Evolutionary conservation across 805 yeast genomes (phyloP), one percentile per base, ranked within the genome.

Genomic region (Torulaspora franciscae): DNA sequence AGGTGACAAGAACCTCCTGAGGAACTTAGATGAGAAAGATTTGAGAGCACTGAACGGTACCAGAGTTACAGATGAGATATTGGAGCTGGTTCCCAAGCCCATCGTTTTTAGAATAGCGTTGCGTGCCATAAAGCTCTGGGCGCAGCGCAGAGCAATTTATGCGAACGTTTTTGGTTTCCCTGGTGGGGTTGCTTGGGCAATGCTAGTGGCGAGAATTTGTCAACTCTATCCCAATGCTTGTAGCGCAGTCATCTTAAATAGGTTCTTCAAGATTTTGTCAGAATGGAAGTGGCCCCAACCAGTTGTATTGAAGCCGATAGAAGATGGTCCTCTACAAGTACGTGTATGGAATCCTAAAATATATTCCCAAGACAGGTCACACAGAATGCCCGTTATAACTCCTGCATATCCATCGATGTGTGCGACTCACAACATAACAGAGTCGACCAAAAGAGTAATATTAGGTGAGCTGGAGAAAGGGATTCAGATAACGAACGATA

Each of bases 111-210:
- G 88, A 60, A 90, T 89, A 56, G 96, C 97, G 1, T 70, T 93
- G 46, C 73, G 99, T 52, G 90, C 95, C 11, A 85, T 93, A 51
- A 93, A 93, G 65, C 73, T 93, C 58, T 93, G 99, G 99, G 99
- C 99, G 0, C 91, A 89, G 61, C 79, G 89, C 58, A 75, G 98
- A 40, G 98, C 96, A 0, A 79, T 93, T 11, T 93, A 93, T 67
- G 97, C 87, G 6, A 93, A 93, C 61, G 84, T 93, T 36, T 87
- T 84, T 75, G 99, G 99, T 0, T 93, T 91, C 67, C 99, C 98
- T 1, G 99, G 99, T 59, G 99, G 99, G 66, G 99, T 93, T 39
- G 99, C 99, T 1, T 93, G 99, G 99, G 99, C 99, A 0, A 93
- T 93, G 97, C 66, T 93, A 32, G 97, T 90, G n/a, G 99, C 98